Base-by-base conservation (phyloP, 257 asterid genomes). In the Vinca minor region DNA sequence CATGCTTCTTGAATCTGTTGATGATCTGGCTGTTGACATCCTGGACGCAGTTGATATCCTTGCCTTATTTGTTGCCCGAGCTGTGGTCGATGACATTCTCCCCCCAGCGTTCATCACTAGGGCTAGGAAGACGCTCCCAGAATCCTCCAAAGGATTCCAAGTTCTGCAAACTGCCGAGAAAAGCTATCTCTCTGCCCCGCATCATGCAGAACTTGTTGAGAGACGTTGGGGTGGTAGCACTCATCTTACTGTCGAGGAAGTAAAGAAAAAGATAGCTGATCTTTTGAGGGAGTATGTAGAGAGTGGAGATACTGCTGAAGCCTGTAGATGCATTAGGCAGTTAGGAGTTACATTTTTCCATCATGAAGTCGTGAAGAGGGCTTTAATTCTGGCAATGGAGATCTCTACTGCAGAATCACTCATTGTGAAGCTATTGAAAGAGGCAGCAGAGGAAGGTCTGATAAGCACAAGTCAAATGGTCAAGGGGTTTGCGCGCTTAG, bases 181-280 rank as follows among this genome's bases (percentile, higher is more conserved):
- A 67, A 93, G 95, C 90, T 93, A 93, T 75, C 96, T 93, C 31
- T 84, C 95, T 11, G 97, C 99, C 13, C 97, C 99, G 34, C 99
- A 93, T 74, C 99, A 93, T 69, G 99, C 99, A 2, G 99, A 93
- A 80, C 97, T 93, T 47, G 91, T 93, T 4, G 99, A 89, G 71
- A 78, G 86, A 68, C 82, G 95, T 25, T 93, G 99, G 99, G 99
- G 99, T 68, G 99, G 99, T 42, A 93, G 95, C 64, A 93, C 97
- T n/a, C 96, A 87, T 69, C 77, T 84, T 65, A 80, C 92, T n/a
- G 96, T 86, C 13, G 97, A 93, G 69, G 95, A 85, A 75, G 96
- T 89, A 67, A 93, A 89, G 86, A 87, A 81, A 74, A 87, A 86
- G 76, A 93, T 93, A 59, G 67, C 90, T 59, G 99, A 93, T 11